Conservation (phyloP, 129 eudicot genomes). For the Flaveria sonorensis region DNA sequence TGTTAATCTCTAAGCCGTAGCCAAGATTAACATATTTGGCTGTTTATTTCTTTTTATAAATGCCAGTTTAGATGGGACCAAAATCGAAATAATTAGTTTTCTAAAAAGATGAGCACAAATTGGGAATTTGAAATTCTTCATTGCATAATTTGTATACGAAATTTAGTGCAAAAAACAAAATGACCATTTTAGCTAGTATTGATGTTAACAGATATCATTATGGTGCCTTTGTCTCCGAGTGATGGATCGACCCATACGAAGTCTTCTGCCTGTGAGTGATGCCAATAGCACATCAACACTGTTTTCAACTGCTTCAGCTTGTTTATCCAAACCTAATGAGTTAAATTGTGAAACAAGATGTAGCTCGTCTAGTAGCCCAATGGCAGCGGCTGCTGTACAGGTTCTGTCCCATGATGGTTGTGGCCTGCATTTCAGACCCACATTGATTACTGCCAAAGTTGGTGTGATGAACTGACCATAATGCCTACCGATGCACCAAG, state of each 20-base stretch:
- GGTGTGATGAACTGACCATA: slow-evolving; percentile 4
- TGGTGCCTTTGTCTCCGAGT: slow-evolving; percentile 63
- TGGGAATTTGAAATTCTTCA: not conserved
- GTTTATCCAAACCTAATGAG: slow-evolving; percentile 58
- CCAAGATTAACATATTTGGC: no score
- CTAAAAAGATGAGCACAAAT: no score
- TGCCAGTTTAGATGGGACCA: no score
- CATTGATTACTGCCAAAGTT: not conserved
- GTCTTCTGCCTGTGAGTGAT: slow-evolving; percentile 72
- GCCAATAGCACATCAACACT: slow-evolving; percentile 64
- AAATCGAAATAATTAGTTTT: no score
- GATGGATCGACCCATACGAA: slow-evolving; percentile 91
- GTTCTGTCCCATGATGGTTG: slow-evolving; percentile 99
- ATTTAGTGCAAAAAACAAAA: not conserved
- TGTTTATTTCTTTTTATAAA: no score
- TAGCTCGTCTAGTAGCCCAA: slow-evolving; percentile 76
- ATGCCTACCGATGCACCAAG: not conserved
- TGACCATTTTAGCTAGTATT: not conserved
- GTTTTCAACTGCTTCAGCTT: slow-evolving; percentile 70
- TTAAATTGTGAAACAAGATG: slow-evolving; percentile 59
- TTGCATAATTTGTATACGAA: not conserved
- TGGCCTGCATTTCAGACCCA: slow-evolving; percentile 56
- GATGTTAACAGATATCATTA: slow-evolving; percentile 47
- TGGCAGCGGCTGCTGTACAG: slow-evolving; percentile 97
- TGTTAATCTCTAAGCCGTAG: no score